Base-by-base conservation (phyloP, 495 filamentous ascomycete species). In the Hyaloscypha finlandica region DNA sequence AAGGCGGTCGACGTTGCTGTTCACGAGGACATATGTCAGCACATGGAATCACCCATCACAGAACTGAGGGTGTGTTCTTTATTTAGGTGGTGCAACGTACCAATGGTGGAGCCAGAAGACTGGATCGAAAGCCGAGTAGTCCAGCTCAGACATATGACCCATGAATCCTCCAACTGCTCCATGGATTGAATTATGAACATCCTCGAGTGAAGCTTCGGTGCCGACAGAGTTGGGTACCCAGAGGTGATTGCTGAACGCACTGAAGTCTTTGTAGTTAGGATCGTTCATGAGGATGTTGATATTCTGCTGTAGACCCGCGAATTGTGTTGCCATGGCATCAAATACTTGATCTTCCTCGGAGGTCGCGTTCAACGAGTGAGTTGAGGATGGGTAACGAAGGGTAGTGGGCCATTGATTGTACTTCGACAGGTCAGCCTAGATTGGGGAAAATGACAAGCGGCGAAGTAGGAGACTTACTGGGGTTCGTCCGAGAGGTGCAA, bases 81-180 rank as follows among this genome's bases (percentile, higher is more conserved):
- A 3, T 22, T 6, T 59, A 37, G n/a, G 37, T 0, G 6, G 51
- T n/a, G n/a, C 22, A 19, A 64, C 70, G 6, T 66, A 71, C 61
- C 79, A 74, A 62, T 85, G 81, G 59, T 93, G 90, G 6, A 93
- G 77, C 77, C 84, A 91, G 76, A 93, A 94, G 39, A 92, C 80
- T 0, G 91, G 90, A 71, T 93, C 91, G 70, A 91, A 93, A 12
- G 85, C 85, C 8, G 91, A 86, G 68, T 86, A 90, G 0, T 84
- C 83, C 31, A 89, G 77, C 67, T 82, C 81, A 6, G 81, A 78
- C 88, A 92, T 90, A 71, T 92, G 88, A 0, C 90, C 88, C n/a
- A 78, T 82, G 29, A 59, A 42, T 20, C 70, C 70, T 8, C 88
- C 82, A 6, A 82, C 81, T 6, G 76, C 67, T 29, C 63, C 73